Percentiles rank a stretch among this genome's conserved stretches.
Conservation (phyloP, 2,329 filamentous ascomycete species). For the Beauveria rudraprayagi region DNA sequence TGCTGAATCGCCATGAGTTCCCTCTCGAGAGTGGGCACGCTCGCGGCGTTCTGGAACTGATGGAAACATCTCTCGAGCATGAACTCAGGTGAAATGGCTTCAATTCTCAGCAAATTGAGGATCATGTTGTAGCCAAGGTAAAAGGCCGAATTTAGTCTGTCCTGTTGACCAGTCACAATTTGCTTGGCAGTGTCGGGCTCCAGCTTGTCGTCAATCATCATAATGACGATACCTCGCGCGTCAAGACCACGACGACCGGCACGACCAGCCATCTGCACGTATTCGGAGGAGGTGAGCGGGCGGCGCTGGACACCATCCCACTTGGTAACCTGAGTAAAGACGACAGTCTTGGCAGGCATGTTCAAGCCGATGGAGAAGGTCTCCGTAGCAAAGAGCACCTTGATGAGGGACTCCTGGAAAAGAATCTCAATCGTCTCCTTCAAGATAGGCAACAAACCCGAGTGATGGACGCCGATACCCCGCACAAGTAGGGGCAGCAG, state of each 20-base stretch:
- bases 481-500: slow-evolving; percentile 81
- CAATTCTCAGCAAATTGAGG: slow-evolving; percentile 90
- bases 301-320: slow-evolving; percentile 81
- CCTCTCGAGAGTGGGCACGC: slow-evolving; percentile 75
- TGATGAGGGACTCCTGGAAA: slow-evolving; percentile 96
- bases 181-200: slow-evolving; percentile 89
- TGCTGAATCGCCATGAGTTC: slow-evolving; percentile 72
- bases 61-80: slow-evolving; percentile 99
- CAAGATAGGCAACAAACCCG: slow-evolving; percentile 84
- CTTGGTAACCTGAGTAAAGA: slow-evolving; percentile 95
- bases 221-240: slow-evolving; percentile 96
- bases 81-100: slow-evolving; percentile 96
- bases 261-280: slow-evolving; percentile 97
- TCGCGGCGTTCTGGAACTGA: slow-evolving; percentile 93
- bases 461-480: slow-evolving; percentile 96
- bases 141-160: slow-evolving; percentile 95
- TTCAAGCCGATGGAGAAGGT: slow-evolving; percentile 98
- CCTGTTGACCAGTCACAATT: slow-evolving; percentile 93
- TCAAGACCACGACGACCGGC: slow-evolving; percentile 95
- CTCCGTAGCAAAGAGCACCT: slow-evolving; percentile 94
- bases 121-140: slow-evolving; percentile 99
- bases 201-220: slow-evolving; percentile 98
- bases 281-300: slow-evolving; percentile 84
- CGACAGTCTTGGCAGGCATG: slow-evolving; percentile 98
- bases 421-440: slow-evolving; percentile 99